Evolutionary conservation across 2,329 filamentous ascomycete genomes (phyloP), one percentile per base, ranked within the genome.

Genomic region (Phyllosticta ampelicida): DNA sequence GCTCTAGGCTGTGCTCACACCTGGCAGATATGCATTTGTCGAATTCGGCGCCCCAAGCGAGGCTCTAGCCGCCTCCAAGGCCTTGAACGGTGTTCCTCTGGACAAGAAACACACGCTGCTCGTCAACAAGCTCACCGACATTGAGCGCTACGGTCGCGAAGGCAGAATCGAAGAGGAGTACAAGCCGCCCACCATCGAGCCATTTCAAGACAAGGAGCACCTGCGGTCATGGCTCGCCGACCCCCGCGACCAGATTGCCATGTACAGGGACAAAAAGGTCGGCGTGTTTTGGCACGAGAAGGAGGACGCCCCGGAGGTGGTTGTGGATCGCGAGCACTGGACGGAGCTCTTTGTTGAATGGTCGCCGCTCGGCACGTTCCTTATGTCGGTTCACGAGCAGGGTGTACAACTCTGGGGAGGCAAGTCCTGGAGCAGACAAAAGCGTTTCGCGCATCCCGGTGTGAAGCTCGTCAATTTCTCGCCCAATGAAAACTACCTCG

Each of bases 251-350:
- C 92, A 99, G 78, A 94, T 97, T 67, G 89, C 89, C 72, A 90
- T 97, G 83, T 96, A 88, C 79, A 86, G 89, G 56, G 88, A 86
- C 65, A 94, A 99, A 56, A 87, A 86, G 62, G 94, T 99, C 44
- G 91, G 90, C 60, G 87, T 99, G 5, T 96, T 88, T 80, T 99
- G 92, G 92, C 97, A 97, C 78, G 95, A 95, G 79, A 94, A 95
- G 76, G 92, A 87, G 75, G 91, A 96, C 61, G 75, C 80, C 20
- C 90, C 92, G 4, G 94, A 99, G 74, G 84, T 83, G 63, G 83
- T 96, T 44, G 89, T 99, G 60, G 92, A 97, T 69, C 86, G 94
- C 65, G 85, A 87, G 68, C 89, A 95, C 80, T 99, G 94, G 94
- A 99, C 94, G 61, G 94, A 99, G 75, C 89, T 89, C 44, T 99